These are phyloP conservation scores for Hapsidospora chrysogenum DNA, from an alignment of 495 filamentous ascomycete genomes.

Conservation along the genomic window DNA sequence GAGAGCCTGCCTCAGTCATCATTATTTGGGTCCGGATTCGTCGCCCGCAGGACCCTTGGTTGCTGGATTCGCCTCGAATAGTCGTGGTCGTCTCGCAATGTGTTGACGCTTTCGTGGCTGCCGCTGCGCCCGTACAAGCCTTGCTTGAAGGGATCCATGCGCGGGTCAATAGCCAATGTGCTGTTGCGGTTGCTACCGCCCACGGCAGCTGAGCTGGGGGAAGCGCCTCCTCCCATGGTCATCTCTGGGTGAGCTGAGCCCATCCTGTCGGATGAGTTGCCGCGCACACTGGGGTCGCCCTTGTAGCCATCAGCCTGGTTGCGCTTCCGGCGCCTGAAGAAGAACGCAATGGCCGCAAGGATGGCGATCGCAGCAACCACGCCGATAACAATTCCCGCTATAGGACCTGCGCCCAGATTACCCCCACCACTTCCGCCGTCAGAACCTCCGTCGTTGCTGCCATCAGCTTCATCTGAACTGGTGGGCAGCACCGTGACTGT, in stretches of 20 bases:
- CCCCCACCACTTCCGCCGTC: slow-evolving; percentile 3
- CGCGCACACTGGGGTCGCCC: slow-evolving; percentile 13
- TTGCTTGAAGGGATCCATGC: slow-evolving; percentile 31
- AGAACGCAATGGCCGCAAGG: slow-evolving; percentile 10
- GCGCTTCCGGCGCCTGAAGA: slow-evolving; percentile 14
- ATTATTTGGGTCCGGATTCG: slow-evolving; percentile 31
- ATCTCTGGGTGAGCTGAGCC: slow-evolving; percentile 20
- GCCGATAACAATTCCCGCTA: slow-evolving; percentile 25
- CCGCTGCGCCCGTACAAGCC: slow-evolving; percentile 30
- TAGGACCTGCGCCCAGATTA: slow-evolving; percentile 16
- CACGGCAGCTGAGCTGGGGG: not conserved
- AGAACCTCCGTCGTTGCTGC: slow-evolving; percentile 11
- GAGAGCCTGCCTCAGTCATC: too few species aligned
- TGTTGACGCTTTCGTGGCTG: slow-evolving; percentile 36
- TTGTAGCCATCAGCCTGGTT: slow-evolving; percentile 10
- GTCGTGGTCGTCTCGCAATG: slow-evolving; percentile 37
- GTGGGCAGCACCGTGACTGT: slow-evolving; percentile 17
- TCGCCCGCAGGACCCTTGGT: slow-evolving; percentile 30
- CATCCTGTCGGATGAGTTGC: slow-evolving; percentile 23
- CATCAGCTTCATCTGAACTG: not conserved
- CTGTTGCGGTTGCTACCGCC: slow-evolving; percentile 26
- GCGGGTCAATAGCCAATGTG: slow-evolving; percentile 36
- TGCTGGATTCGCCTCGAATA: slow-evolving; percentile 29
- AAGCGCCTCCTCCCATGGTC: slow-evolving; percentile 5
- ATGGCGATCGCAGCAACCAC: slow-evolving; percentile 16